phyloP scores from a whole-genome alignment of 2,329 filamentous ascomycete species.

The Ramularia endophylla region DNA sequence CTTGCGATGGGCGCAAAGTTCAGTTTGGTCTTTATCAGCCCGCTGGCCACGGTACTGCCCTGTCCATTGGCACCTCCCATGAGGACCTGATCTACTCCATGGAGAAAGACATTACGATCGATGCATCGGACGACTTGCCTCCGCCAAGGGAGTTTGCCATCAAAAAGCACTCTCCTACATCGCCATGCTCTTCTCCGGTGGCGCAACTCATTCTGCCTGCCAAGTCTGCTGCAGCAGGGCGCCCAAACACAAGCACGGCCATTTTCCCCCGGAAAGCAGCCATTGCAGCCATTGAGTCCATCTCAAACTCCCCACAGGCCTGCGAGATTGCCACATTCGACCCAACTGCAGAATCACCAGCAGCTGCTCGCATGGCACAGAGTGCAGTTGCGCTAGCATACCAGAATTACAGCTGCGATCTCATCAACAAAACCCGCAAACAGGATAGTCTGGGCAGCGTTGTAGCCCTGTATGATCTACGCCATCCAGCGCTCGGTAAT shows the following conservation, averaged over 20 bases:
- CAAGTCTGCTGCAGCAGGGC: slow-evolving; percentile 1
- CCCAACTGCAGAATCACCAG: slow-evolving; percentile 58
- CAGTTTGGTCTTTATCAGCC: slow-evolving; percentile 23
- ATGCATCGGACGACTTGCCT: background rate
- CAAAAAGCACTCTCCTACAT: slow-evolving; percentile 20
- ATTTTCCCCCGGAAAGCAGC: slow-evolving; percentile 45
- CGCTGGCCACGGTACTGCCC: slow-evolving; percentile 10
- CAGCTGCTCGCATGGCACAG: slow-evolving; percentile 55
- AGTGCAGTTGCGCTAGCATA: slow-evolving; percentile 56
- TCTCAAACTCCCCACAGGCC: slow-evolving; percentile 41
- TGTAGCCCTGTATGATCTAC: slow-evolving; percentile 38
- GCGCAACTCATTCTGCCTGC: slow-evolving; percentile 19
- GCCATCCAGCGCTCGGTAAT: slow-evolving; percentile 40
- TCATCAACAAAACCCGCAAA: slow-evolving; percentile 54
- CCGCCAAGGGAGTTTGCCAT: slow-evolving; percentile 19
- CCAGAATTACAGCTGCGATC: slow-evolving; percentile 61
- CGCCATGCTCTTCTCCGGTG: slow-evolving; percentile 16
- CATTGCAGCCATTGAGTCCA: slow-evolving; percentile 40
- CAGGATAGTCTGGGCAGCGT: slow-evolving; percentile 21
- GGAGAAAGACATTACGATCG: slow-evolving; percentile 12
- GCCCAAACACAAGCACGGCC: slow-evolving; percentile 16
- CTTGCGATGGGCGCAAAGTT: slow-evolving; percentile 23
- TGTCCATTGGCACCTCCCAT: slow-evolving; percentile 20
- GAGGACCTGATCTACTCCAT: slow-evolving; percentile 24
- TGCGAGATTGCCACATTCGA: slow-evolving; percentile 58